These are phyloP conservation scores for Striga asiatica DNA, from an alignment of 257 asterid genomes.

Conservation along the genomic window DNA sequence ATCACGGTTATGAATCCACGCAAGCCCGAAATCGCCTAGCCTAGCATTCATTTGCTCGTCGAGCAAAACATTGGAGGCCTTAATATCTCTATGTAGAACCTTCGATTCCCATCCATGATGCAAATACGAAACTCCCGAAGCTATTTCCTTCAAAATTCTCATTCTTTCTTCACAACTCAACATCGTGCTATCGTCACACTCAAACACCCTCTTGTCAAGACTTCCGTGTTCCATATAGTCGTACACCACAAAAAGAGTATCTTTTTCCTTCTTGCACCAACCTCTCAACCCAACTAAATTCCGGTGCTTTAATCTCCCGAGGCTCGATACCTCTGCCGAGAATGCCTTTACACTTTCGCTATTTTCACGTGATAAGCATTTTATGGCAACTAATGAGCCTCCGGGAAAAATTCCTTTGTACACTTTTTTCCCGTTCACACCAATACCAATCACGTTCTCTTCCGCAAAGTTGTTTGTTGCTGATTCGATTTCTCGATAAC, in stretches of 20 bases:
- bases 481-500: conserved; percentile 51
- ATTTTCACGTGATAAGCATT: conserved; percentile 47
- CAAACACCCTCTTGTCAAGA: conserved; percentile 44
- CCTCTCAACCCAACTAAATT: conserved; percentile 63
- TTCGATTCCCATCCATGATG: conserved; percentile 67
- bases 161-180: conserved; percentile 37
- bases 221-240: conserved; percentile 79
- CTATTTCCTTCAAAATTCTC: conserved; percentile 47
- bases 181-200: conserved; percentile 24
- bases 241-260: conserved; percentile 47
- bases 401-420: conserved; percentile 43
- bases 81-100: conserved; percentile 64
- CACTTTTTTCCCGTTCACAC: conserved; percentile 67
- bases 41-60: conserved; percentile 60
- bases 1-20: conserved; percentile 58
- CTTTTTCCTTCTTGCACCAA: conserved; percentile 69
- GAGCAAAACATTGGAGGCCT: conserved; percentile 60
- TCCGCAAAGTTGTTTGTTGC: conserved; percentile 59
- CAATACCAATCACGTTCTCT: conserved; percentile 52
- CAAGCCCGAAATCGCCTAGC: conserved; percentile 65
- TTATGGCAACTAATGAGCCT: conserved; percentile 51
- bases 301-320: conserved; percentile 63
- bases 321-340: conserved; percentile 60
- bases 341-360: conserved; percentile 47
- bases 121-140: conserved; percentile 44